Evolutionary conservation across 768 basidiomycete genomes (phyloP).

Genomic region (Tricholoma flavovirens): DNA sequence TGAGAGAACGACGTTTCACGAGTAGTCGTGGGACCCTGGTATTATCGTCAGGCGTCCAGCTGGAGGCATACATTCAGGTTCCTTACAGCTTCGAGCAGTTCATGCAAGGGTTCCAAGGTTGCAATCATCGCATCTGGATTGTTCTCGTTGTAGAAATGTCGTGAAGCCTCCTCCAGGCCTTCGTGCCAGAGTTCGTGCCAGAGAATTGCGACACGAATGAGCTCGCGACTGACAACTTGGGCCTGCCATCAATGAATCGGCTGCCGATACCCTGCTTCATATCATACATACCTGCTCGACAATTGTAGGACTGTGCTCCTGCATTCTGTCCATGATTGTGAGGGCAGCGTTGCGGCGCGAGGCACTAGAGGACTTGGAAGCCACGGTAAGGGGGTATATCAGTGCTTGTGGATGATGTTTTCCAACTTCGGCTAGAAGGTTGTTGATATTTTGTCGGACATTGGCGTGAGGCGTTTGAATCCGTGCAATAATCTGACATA

Average conservation of each 20-base stretch:
- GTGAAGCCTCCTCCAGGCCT: slow-evolving; percentile 94
- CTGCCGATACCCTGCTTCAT: neutral
- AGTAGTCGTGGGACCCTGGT: slow-evolving; percentile 85
- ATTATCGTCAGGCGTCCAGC: neutral
- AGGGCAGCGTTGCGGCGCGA: slow-evolving; percentile 81
- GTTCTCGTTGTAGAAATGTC: slow-evolving; percentile 93
- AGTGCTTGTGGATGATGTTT: slow-evolving; percentile 96
- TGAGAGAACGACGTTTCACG: slow-evolving; percentile 95
- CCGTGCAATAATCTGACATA: slow-evolving; percentile 85
- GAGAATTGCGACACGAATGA: slow-evolving; percentile 94
- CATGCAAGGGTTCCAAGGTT: slow-evolving; percentile 86
- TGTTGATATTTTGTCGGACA: slow-evolving; percentile 85
- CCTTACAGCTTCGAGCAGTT: slow-evolving; percentile 79
- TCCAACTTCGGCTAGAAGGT: slow-evolving; percentile 86
- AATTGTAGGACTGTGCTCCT: slow-evolving; percentile 80
- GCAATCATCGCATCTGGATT: slow-evolving; percentile 98
- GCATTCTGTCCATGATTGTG: slow-evolving; percentile 87
- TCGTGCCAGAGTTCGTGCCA: slow-evolving; percentile 99
- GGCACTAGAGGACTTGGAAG: slow-evolving; percentile 88
- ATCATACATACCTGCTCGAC: slow-evolving; percentile 67
- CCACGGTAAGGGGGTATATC: slow-evolving; percentile 93
- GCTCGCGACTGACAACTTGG: slow-evolving; percentile 82
- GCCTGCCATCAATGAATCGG: slow-evolving; percentile 41
- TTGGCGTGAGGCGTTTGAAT: slow-evolving; percentile 91
- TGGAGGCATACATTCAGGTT: no score